Evolutionary conservation across 140 eudicot species (phyloP).

Genomic region (Erigeron philadelphicus): DNA sequence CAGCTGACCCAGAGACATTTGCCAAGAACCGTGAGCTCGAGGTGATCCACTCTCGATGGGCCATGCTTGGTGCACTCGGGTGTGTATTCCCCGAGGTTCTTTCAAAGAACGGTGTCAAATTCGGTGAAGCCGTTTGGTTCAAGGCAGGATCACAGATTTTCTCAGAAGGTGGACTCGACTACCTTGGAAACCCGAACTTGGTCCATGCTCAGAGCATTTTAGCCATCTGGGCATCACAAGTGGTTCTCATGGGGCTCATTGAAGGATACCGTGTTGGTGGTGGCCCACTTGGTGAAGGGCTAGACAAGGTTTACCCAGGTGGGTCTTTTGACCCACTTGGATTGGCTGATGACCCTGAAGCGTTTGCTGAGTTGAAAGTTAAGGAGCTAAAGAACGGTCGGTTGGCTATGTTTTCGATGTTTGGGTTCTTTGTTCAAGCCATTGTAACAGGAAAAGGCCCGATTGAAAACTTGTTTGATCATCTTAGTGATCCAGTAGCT

Average conservation of each 20-base stretch:
- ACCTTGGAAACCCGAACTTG: constrained; percentile 71
- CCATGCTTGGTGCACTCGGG: constrained; percentile 84
- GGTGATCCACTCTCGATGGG: constrained; percentile 76
- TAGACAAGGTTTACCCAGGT: constrained; percentile 38
- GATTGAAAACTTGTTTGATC: constrained; percentile 32
- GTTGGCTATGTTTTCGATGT: constrained; percentile 40
- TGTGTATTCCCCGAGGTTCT: constrained; percentile 72
- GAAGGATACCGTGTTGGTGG: constrained; percentile 63
- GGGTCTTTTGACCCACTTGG: constrained; percentile 40
- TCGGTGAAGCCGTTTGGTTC: constrained; percentile 84
- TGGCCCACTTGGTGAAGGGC: constrained; percentile 46
- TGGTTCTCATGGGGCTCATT: constrained; percentile 60
- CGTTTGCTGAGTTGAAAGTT: constrained; percentile 40
- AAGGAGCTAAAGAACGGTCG: constrained; percentile 40
- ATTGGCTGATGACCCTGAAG: constrained; percentile 41
- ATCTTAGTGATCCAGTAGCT: constrained; percentile 31
- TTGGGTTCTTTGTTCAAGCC: constrained; percentile 38
- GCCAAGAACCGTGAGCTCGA: constrained; percentile 83
- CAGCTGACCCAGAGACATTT: constrained; percentile 76
- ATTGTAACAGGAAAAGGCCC: constrained; percentile 42
- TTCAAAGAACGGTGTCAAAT: constrained; percentile 52
- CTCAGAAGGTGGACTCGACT: constrained; percentile 74
- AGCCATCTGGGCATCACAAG: constrained; percentile 66
- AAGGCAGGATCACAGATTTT: constrained; percentile 77
- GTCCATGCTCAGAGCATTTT: constrained; percentile 73